phyloP scores from a whole-genome alignment of 345 rosid species.

The Cardamine resedifolia region DNA sequence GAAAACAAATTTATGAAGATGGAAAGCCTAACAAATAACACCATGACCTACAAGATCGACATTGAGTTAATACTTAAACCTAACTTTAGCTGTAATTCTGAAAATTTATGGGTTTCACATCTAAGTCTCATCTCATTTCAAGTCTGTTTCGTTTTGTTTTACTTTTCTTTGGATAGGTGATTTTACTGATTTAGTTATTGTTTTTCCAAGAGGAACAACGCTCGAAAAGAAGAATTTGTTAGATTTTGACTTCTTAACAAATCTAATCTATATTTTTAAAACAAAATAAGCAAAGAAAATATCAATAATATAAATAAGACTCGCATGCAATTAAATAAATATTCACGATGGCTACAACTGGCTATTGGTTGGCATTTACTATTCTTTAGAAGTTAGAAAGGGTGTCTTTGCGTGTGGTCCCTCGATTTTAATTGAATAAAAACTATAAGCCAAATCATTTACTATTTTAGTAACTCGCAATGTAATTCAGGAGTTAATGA shows the following conservation, averaged over 20 bases:
- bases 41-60: conserved; percentile 13
- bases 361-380: conserved; percentile 36
- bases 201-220: not conserved
- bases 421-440: not conserved
- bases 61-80: conserved; percentile 2
- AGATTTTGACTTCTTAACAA: conserved; percentile 21
- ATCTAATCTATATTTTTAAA: not conserved
- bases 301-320: not conserved
- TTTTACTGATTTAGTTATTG: not conserved
- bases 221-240: conserved; percentile 1
- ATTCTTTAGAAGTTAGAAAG: conserved; percentile 6
- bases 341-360: conserved; percentile 27
- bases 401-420: conserved; percentile 32
- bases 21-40: conserved; percentile 12
- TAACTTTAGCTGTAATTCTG: not conserved
- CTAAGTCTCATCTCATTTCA: not conserved
- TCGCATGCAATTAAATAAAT: conserved; percentile 38
- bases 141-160: not conserved
- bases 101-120: conserved; percentile 6
- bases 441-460: not conserved
- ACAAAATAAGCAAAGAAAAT: not conserved
- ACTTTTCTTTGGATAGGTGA: not conserved
- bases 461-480: not conserved
- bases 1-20: not conserved
- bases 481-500: conserved; percentile 1